These are phyloP conservation scores for Tulasnella sp. DNA, from an alignment of 768 basidiomycete species.

Conservation along the genomic window DNA sequence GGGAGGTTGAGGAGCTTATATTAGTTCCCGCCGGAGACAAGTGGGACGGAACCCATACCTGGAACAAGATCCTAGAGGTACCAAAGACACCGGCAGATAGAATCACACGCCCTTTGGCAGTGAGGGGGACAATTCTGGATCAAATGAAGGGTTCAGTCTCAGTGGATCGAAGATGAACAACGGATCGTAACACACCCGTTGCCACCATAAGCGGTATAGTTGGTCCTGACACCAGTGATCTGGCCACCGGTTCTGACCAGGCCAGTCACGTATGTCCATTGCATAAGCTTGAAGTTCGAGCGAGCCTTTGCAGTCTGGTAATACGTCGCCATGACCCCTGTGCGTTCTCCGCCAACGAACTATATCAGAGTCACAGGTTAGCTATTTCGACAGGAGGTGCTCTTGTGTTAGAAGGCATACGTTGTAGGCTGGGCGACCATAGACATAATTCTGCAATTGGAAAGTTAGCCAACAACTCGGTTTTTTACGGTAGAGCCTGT, in stretches of 20 bases:
- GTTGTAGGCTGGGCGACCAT: conserved; percentile 41
- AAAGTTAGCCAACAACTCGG: no score
- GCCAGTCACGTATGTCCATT: conserved; percentile 39
- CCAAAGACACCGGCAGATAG: conserved; percentile 49
- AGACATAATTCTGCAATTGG: conserved; percentile 39
- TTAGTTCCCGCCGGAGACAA: no score
- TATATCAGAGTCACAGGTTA: background rate
- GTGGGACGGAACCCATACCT: background rate
- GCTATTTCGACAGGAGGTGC: background rate
- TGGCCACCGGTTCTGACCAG: conserved; percentile 46
- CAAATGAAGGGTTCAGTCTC: background rate
- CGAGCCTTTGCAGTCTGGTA: conserved; percentile 44
- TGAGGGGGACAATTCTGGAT: conserved; percentile 39
- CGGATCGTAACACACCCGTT: no score
- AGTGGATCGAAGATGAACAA: no score
- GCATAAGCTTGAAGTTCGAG: conserved; percentile 41
- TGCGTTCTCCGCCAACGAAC: conserved; percentile 30
- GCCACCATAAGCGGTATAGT: conserved; percentile 47
- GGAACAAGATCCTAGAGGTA: conserved; percentile 18
- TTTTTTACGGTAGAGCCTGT: no score
- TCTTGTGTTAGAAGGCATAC: conserved; percentile 17
- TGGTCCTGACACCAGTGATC: conserved; percentile 51
- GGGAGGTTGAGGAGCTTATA: no score
- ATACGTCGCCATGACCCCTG: conserved; percentile 50
- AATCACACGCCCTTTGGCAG: conserved; percentile 45